Evolutionary conservation across 306 rosid genomes (phyloP), one percentile per base, ranked within the genome.

Genomic region (Arachis stenosperma): DNA sequence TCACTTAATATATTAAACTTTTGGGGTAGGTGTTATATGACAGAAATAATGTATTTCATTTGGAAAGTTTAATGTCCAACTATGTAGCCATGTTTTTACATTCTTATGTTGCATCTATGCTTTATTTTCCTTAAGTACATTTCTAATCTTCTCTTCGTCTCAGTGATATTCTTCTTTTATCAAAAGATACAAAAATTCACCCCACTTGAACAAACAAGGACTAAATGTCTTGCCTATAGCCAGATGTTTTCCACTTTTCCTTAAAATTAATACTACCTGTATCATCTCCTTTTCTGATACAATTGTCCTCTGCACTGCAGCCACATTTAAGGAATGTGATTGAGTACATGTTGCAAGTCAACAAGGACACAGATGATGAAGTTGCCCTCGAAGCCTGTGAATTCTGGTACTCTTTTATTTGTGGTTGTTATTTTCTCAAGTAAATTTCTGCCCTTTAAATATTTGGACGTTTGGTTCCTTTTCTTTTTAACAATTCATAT

Each of bases 381-480:
- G 99, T 95, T 43, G 91, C 99, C 55, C 99, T 95, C 66, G 97
- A 95, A 84, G 88, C 99, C 64, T 95, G 99, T 86, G 99, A 95
- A 92, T 95, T 95, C 83, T 95, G 99, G 99, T 95, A 91, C 65
- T 65, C 13, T 42, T 64, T 64, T 41, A n/a, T 48, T 64, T 74
- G 48, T 46, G 56, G 66, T 33, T 67, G 12, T 62, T 52, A 56
- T 73, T 17, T 58, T 68, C 62, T 62, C 58, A 27, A 52, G 64
- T 48, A 6, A 52, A 60, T 11, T 43, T 43, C 5, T 54, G 9
- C 62, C 0, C 10, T 5, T 11, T 53, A 67, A 67, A 56, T 65
- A 14, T 29, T 11, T 1, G 39, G 50, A 33, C 44, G 68, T 65
- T 57, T 29, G 40, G 15, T 36, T 53, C 12, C 64, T 78, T 73